Conservation (phyloP, 495 filamentous ascomycete species). For the Hypoxylon fuscum region DNA sequence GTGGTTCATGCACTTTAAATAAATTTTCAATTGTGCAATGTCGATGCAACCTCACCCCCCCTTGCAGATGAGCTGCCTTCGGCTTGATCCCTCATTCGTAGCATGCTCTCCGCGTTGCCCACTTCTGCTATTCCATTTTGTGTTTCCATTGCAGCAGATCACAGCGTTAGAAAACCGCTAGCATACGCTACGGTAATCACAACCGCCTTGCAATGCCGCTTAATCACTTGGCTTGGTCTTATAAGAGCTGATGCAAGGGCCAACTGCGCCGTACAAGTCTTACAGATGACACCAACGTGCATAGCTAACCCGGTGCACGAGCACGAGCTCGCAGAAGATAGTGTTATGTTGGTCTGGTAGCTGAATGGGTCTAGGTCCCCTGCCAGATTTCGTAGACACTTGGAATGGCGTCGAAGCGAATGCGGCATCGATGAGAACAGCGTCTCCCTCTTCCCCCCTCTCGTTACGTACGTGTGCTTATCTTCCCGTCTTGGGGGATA, state of each 20-base stretch:
- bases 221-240: slow-evolving; percentile 14
- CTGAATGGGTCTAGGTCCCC: slow-evolving; percentile 1
- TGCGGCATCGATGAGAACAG: slow-evolving; percentile 13
- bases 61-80: slow-evolving; percentile 19
- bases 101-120: slow-evolving; percentile 12
- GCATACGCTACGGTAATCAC: slow-evolving; percentile 1
- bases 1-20: slow-evolving; percentile 31
- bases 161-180: slow-evolving; percentile 7
- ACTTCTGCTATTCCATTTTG: slow-evolving; percentile 13
- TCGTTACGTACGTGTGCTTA: slow-evolving; percentile 22
- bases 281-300: slow-evolving; percentile 15
- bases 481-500: slow-evolving; percentile 21
- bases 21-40: slow-evolving; percentile 18
- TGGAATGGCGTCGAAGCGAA: slow-evolving; percentile 15
- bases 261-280: neutral
- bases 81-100: slow-evolving; percentile 24
- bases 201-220: slow-evolving; percentile 7
- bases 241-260: slow-evolving; percentile 19
- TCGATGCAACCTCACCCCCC: slow-evolving; percentile 26
- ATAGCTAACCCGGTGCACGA: slow-evolving; percentile 4
- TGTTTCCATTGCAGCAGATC: slow-evolving; percentile 21
- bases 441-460: slow-evolving; percentile 12
- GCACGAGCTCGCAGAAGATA: neutral
- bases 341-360: slow-evolving; percentile 3
- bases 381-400: neutral